A percentile compares a stretch with the other conserved stretches of the same genome.
These are phyloP conservation scores for Aegilops bicornis DNA, from an alignment of 176 grass and related monocot species.

Conservation along the genomic window DNA sequence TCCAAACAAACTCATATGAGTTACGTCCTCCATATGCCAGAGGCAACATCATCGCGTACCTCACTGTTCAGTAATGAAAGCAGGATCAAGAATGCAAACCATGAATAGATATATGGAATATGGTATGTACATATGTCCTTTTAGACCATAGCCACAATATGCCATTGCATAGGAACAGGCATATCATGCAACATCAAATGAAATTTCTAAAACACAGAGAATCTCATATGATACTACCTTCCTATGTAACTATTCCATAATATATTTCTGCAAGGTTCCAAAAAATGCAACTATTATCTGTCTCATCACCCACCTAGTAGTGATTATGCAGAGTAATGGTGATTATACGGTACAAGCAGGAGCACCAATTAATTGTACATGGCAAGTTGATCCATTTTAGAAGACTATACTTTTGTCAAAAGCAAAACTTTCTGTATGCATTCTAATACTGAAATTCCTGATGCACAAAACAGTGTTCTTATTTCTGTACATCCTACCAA, in stretches of 20 bases:
- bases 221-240: constrained; percentile 14
- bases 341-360: not conserved
- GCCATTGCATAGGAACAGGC: not conserved
- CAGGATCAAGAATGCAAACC: not conserved
- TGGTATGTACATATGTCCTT: not conserved
- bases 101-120: not conserved
- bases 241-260: not conserved
- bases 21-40: not conserved
- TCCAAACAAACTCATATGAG: not conserved
- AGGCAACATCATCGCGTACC: constrained; percentile 5
- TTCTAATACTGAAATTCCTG: not conserved
- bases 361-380: not conserved
- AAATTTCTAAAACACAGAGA: constrained; percentile 13
- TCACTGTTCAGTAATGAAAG: constrained; percentile 7
- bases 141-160: not conserved
- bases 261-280: not conserved
- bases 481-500: not conserved
- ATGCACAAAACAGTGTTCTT: not conserved
- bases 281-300: not conserved
- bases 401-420: not conserved
- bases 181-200: constrained; percentile 10
- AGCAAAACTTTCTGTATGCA: not conserved
- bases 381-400: not conserved
- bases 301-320: constrained; percentile 1
- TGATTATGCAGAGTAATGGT: not conserved